Conservation (phyloP, 352 stramenopile genomes). For the Thalassiosira hispida region DNA sequence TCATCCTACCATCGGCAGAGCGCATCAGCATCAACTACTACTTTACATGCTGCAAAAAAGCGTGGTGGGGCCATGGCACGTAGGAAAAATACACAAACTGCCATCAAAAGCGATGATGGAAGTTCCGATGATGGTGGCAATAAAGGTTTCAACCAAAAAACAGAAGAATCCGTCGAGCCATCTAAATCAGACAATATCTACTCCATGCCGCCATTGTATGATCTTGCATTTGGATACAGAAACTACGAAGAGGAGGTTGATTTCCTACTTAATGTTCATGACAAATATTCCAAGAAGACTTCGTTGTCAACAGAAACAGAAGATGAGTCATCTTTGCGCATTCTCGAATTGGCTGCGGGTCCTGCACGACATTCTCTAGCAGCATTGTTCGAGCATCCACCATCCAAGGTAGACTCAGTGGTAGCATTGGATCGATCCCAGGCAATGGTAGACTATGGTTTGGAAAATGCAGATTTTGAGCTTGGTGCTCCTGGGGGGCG, state of each 20-base stretch:
- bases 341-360: conserved; percentile 78
- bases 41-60: conserved; percentile 4
- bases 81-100: conserved; percentile 13
- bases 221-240: conserved; percentile 82
- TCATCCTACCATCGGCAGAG: neutral
- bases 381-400: conserved; percentile 37
- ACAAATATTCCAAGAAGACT: conserved; percentile 38
- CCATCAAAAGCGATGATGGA: neutral
- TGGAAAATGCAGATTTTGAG: conserved; percentile 58
- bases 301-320: neutral
- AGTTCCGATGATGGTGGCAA: neutral
- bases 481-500: conserved; percentile 43
- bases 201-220: conserved; percentile 75
- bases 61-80: conserved; percentile 29
- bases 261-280: conserved; percentile 73
- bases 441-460: conserved; percentile 75
- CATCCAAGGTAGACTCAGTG: conserved; percentile 38
- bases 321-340: conserved; percentile 12
- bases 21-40: too few species aligned
- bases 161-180: neutral
- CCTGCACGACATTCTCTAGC: conserved; percentile 74
- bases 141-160: neutral
- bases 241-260: conserved; percentile 80
- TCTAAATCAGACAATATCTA: conserved; percentile 64
- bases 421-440: conserved; percentile 69